A percentile compares a stretch with the other conserved stretches of the same genome.
Conservation (phyloP, 495 filamentous ascomycete genomes). For the Penicillium bovifimosum region DNA sequence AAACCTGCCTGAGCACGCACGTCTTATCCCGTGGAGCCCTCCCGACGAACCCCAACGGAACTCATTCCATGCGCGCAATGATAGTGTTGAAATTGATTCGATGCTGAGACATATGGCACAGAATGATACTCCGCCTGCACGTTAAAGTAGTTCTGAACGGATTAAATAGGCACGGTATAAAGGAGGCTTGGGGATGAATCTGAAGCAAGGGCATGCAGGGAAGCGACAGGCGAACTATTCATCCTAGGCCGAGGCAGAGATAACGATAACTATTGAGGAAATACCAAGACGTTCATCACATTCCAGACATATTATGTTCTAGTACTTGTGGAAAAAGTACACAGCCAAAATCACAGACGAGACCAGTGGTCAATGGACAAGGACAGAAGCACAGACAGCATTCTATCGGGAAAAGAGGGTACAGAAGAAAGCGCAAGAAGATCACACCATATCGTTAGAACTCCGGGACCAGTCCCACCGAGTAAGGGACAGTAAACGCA, state of each 20-base stretch:
- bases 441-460: conserved; percentile 25
- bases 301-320: conserved; percentile 6
- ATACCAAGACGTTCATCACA: conserved; percentile 15
- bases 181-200: too few species aligned
- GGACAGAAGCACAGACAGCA: conserved; percentile 5
- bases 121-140: background rate
- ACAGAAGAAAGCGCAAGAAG: conserved; percentile 10
- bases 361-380: conserved; percentile 5
- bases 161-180: too few species aligned
- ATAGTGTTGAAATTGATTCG: background rate
- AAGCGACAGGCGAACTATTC: background rate
- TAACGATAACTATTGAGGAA: too few species aligned
- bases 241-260: too few species aligned
- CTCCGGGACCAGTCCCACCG: conserved; percentile 17
- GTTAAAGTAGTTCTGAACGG: background rate
- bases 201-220: background rate
- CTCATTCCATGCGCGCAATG: background rate
- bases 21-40: background rate
- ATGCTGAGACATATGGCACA: background rate
- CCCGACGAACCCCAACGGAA: background rate
- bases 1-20: background rate
- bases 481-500: conserved; percentile 7
- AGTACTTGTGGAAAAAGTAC: conserved; percentile 1
- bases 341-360: background rate
- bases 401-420: conserved; percentile 4